phyloP scores from a whole-genome alignment of 345 rosid species.

The Eucalyptus viminalis region DNA sequence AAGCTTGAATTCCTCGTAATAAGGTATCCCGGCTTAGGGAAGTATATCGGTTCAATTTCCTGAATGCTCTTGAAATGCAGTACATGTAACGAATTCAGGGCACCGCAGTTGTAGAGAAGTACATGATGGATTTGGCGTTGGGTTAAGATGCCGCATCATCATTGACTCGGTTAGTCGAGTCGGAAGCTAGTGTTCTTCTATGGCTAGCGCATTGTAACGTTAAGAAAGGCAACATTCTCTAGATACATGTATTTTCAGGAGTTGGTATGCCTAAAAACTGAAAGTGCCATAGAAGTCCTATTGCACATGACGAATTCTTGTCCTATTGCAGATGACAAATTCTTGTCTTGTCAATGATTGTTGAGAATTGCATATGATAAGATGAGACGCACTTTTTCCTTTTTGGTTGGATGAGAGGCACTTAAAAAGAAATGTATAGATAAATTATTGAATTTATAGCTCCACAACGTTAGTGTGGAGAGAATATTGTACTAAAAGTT shows the following conservation, averaged over 20 bases:
- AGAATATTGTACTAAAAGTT: too few species aligned
- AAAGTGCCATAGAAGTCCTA: too few species aligned
- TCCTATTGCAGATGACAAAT: background rate
- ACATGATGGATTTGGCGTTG: background rate
- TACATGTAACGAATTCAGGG: background rate
- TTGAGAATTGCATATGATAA: background rate
- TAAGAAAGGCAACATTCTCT: background rate
- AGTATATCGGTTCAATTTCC: rapidly evolving
- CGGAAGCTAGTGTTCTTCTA: background rate
- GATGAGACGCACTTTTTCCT: background rate
- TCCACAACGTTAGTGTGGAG: background rate
- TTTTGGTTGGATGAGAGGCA: background rate
- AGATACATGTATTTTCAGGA: background rate
- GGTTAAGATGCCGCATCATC: background rate
- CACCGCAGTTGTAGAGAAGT: background rate
- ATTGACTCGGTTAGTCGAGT: background rate
- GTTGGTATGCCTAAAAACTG: background rate
- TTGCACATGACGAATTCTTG: background rate
- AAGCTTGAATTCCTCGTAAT: background rate
- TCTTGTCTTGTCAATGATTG: background rate
- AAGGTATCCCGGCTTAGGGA: background rate
- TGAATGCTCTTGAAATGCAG: background rate
- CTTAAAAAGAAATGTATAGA: background rate
- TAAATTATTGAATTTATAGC: background rate
- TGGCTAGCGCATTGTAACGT: background rate